These are phyloP conservation scores for Calvatia gigantea DNA, from an alignment of 768 basidiomycete genomes.

Conservation along the genomic window DNA sequence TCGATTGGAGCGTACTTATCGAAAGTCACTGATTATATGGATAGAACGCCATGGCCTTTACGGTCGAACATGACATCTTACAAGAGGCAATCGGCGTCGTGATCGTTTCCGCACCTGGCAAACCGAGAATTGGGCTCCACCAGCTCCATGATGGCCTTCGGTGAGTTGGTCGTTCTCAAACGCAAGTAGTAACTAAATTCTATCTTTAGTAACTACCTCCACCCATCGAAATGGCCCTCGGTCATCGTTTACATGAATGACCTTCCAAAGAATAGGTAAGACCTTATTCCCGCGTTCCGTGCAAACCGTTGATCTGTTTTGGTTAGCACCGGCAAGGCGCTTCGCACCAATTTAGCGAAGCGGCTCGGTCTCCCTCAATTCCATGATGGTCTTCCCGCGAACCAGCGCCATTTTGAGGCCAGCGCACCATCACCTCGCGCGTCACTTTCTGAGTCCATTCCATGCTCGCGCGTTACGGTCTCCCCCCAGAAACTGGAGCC, in stretches of 20 bases:
- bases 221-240: conserved; percentile 49
- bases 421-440: conserved; percentile 26
- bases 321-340: conserved; percentile 40
- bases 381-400: conserved; percentile 28
- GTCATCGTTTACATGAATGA: conserved; percentile 44
- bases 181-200: not conserved
- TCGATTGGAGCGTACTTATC: not conserved
- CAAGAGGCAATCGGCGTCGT: conserved; percentile 46
- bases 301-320: not conserved
- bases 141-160: conserved; percentile 40
- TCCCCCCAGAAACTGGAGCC: conserved; percentile 24
- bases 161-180: conserved; percentile 17
- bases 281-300: not conserved
- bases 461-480: conserved; percentile 29
- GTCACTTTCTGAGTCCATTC: conserved; percentile 33
- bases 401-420: conserved; percentile 41
- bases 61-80: conserved; percentile 42
- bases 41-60: conserved; percentile 39
- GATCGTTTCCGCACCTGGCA: conserved; percentile 31
- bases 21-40: not conserved
- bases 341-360: conserved; percentile 39
- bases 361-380: conserved; percentile 36
- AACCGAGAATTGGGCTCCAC: conserved; percentile 34
- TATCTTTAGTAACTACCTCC: conserved; percentile 34
- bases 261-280: conserved; percentile 40